These are phyloP conservation scores for Fusarium tricinctum DNA, from an alignment of 2,329 filamentous ascomycete species.

Conservation along the genomic window DNA sequence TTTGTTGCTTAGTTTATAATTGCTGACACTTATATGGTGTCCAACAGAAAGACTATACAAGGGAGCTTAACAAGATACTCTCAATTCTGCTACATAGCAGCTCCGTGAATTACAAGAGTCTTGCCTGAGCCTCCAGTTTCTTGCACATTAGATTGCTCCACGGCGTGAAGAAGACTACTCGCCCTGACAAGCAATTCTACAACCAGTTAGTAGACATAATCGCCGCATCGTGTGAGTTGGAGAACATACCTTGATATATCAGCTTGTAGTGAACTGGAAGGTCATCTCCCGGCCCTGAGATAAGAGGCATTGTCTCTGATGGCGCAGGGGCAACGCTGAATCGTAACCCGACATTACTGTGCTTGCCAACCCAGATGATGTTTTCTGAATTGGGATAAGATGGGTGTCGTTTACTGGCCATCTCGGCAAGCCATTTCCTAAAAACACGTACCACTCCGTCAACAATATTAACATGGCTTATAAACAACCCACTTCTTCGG, in stretches of 20 bases:
- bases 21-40: no score
- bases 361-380: slow-evolving; percentile 78
- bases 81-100: slow-evolving; percentile 22
- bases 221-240: no score
- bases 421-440: slow-evolving; percentile 75
- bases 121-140: slow-evolving; percentile 73
- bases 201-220: slow-evolving; percentile 22
- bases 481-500: slow-evolving; percentile 71
- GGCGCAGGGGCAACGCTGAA: slow-evolving; percentile 67
- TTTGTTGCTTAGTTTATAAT: background rate
- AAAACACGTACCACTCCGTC: slow-evolving; percentile 79
- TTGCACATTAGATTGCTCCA: slow-evolving; percentile 75
- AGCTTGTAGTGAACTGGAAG: slow-evolving; percentile 77
- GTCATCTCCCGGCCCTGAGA: slow-evolving; percentile 72
- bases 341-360: slow-evolving; percentile 75
- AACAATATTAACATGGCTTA: slow-evolving; percentile 74
- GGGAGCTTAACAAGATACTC: no score
- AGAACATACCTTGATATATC: slow-evolving; percentile 75
- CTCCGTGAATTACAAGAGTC: slow-evolving; percentile 74
- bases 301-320: slow-evolving; percentile 64
- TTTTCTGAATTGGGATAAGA: slow-evolving; percentile 19
- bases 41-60: no score
- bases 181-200: slow-evolving; percentile 77
- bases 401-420: slow-evolving; percentile 43
- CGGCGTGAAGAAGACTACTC: slow-evolving; percentile 71